Percentiles rank a stretch among this genome's conserved stretches.
Evolutionary conservation across 306 rosid species (phyloP).

Genomic region (Malus asiatica): DNA sequence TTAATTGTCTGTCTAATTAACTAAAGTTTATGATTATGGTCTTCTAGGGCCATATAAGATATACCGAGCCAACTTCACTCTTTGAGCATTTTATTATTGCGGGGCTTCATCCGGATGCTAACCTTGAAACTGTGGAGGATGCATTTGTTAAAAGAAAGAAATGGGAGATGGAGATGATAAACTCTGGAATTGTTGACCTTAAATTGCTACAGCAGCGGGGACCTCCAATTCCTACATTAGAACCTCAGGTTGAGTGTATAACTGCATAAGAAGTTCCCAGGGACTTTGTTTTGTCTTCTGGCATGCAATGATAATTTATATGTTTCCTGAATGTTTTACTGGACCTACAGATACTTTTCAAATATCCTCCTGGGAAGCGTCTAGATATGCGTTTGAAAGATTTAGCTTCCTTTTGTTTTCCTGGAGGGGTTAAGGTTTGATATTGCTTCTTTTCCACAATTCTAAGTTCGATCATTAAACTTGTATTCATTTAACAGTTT

Average conservation of each 20-base stretch:
- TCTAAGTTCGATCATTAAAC: background rate
- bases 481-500: background rate
- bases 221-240: conserved; percentile 53
- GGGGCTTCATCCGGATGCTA: conserved; percentile 88
- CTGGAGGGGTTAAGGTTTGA: conserved; percentile 79
- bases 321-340: conserved; percentile 6
- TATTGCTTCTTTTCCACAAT: conserved; percentile 19
- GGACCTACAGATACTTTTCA: conserved; percentile 62
- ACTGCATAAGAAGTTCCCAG: conserved; percentile 5
- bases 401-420: conserved; percentile 81
- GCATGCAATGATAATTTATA: conserved; percentile 2
- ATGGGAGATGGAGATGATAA: conserved; percentile 55
- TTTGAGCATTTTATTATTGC: conserved; percentile 86
- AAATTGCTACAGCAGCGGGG: conserved; percentile 38
- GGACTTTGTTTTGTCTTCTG: background rate
- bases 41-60: conserved; percentile 53
- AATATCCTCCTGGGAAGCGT: conserved; percentile 78
- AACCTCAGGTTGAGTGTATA: conserved; percentile 74
- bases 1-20: conserved; percentile 15
- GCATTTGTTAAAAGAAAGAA: conserved; percentile 68
- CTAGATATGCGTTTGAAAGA: conserved; percentile 62
- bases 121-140: conserved; percentile 58
- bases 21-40: conserved; percentile 22
- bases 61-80: conserved; percentile 72
- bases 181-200: conserved; percentile 33